Evolutionary conservation across 805 yeast species (phyloP), one percentile per base, ranked within the genome.

Genomic region (Spathaspora arborariae): DNA sequence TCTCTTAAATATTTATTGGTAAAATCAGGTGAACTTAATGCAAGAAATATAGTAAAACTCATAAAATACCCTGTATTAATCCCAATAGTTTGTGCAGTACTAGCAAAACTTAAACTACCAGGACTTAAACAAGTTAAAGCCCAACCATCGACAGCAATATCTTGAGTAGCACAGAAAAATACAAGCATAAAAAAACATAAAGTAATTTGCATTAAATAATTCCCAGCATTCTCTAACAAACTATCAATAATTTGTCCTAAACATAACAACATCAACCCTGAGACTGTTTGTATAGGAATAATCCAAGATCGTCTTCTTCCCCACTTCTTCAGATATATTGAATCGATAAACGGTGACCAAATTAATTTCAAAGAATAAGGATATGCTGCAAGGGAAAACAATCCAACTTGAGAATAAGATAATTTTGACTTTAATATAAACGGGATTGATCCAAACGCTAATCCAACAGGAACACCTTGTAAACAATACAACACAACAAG

Each of bases 101-200:
- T 88, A 0, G 99, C 98, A 69, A 82, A 94, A 15, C 95, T 83
- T 51, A 94, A 72, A 11, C 95, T 85, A 21, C 79, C 80, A 20
- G 82, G 82, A 15, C 91, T 81, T 44, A 94, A 72, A 35, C 92
- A 81, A 1, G 97, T 94, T 58, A 94, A 70, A 0, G 98, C 97
- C 99, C 99, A 94, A 9, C 99, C 98, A 68, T 94, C 99, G 19
- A 94, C 99, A 0, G 99, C 98, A 46, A 94, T 94, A 62, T 94
- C 99, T 65, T 94, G 99, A 0, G 99, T 92, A 0, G 98, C 97
- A 68, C 97, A 91, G 49, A 91, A 74, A 48, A 92, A 79, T 26
- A 94, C 94, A 49, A 94, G 70, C 19, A 81, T 53, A 56, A 91
- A 87, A 65, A 94, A 94, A 47, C 81, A 75, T 42, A 72, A 55